Base-by-base conservation (phyloP, 2,329 filamentous ascomycete species). In the Aspergillus texensis region DNA sequence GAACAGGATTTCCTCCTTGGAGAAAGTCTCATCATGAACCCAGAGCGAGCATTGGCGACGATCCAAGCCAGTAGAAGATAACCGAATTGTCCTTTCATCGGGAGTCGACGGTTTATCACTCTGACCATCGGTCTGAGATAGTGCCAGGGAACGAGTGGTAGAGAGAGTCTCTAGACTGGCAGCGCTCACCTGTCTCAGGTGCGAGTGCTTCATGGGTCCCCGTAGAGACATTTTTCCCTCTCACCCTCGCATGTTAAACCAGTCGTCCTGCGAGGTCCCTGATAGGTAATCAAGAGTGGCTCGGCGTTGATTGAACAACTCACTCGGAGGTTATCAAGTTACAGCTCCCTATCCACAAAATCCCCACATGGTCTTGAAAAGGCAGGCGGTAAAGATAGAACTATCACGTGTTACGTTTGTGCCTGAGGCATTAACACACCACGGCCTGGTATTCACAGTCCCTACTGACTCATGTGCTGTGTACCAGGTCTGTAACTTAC, bases 1-100 rank as follows among this genome's bases (percentile, higher is more conserved):
- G 72, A 96, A 84, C 26, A 95, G 83, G 52, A 95, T 89, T 70
- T 94, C 92, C 71, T 96, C 91, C 62, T 85, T 86, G 10, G 90
- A 89, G 71, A 93, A 90, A 48, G 86, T 88, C 68, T 96, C 92
- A 75, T 94, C 91, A 69, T 87, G 85, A 9, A 85, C 83, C 83
- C 84, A 86, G 16, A 87, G 75, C 3, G 81, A 81, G 69, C 83
- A 85, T 65, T 73, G 71, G 9, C 73, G 73, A 16, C 74, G 72
- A 55, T 66, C 71, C 43, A 76, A 68, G 32, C 74, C 74, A 34
- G 70, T 65, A 3, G 67, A 69, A 5, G 72, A 72, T 21, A 71
- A 57, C 16, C 72, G 68, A 30, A 71, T 64, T 6, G 65, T 68
- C 60, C 66, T 70, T 24, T 73, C 71, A 54, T 75, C 72, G n/a